phyloP scores from a whole-genome alignment of 495 filamentous ascomycete genomes.

The Podospora australis region DNA sequence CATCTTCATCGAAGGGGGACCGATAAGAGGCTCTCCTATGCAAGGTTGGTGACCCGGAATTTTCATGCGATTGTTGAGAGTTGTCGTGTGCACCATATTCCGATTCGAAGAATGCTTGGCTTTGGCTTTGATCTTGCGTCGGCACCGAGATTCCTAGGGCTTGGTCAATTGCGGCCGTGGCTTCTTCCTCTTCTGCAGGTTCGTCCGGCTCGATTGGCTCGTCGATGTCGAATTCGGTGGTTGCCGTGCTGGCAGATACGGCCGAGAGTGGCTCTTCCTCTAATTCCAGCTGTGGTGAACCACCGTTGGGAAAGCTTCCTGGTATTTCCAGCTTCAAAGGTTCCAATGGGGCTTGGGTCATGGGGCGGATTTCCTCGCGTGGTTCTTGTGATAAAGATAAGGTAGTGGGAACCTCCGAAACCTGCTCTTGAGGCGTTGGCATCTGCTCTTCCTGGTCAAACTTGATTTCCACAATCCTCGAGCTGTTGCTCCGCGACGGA shows the following conservation, averaged over 20 bases:
- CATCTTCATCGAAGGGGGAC: slow-evolving; percentile 33
- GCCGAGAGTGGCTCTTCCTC: slow-evolving; percentile 45
- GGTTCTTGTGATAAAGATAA: no score
- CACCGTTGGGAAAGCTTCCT: slow-evolving; percentile 41
- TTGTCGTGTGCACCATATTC: slow-evolving; percentile 2
- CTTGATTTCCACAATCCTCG: background rate
- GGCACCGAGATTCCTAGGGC: background rate
- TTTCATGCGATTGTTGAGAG: background rate
- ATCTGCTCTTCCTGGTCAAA: slow-evolving; percentile 5
- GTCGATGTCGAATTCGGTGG: slow-evolving; percentile 66
- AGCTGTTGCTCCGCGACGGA: slow-evolving; percentile 1
- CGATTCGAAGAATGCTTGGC: slow-evolving; percentile 15
- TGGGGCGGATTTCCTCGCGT: slow-evolving; percentile 1
- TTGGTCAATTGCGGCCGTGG: background rate
- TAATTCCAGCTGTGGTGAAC: slow-evolving; percentile 27
- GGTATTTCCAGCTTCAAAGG: slow-evolving; percentile 68
- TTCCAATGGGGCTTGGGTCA: slow-evolving; percentile 31
- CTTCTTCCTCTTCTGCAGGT: slow-evolving; percentile 7
- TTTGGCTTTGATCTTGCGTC: background rate
- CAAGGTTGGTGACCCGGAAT: slow-evolving; percentile 4
- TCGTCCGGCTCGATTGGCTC: slow-evolving; percentile 52
- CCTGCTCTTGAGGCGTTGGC: background rate
- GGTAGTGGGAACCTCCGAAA: background rate
- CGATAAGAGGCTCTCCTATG: slow-evolving; percentile 34
- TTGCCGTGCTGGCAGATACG: slow-evolving; percentile 50